Evolutionary conservation across 768 basidiomycete genomes (phyloP), one percentile per base, ranked within the genome.

Genomic region (Lactarius deliciosus): DNA sequence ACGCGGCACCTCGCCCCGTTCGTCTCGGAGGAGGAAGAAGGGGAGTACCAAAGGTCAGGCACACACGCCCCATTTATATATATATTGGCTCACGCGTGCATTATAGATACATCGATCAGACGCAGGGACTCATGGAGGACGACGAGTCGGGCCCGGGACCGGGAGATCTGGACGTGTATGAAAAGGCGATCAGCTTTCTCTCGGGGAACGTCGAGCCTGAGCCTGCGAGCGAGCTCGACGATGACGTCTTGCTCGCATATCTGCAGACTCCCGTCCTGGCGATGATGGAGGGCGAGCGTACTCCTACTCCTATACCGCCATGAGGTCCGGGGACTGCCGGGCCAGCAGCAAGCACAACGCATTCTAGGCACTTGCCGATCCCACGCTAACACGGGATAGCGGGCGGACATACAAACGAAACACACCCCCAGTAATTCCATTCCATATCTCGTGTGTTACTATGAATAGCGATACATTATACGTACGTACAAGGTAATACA

Each of bases 21-120:
- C 36, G 63, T 73, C 55, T 65, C 72, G 11, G 64, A 65, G 40
- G 69, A 71, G 61, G 66, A 68, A 57, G 66, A 71, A 58, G 63
- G 63, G 50, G 71, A 68, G 63, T 67, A 71, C 34, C 60, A 68
- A 54, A 65, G 71, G 63, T 69, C 11, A 20, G 57, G 11, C 57
- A 34, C 41, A 50, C 47, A 50, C 43, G 8, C 43, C 43, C 20
- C 8, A 8, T 43, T 36, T 38, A 22, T 36, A 11, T 45, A 34
- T 32, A 32, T 34, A 34, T 34, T 32, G 10, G 3, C n/a, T 10
- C 30, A 59, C 15, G 22, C 32, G 60, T n/a, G 7, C 10, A 9
- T 15, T 7, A 11, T 32, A 61, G 68, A 41, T 63, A 63, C 43
- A 63, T 63, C 63, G 67, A 63, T 41, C 66, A 67, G 57, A 67